Evolutionary conservation across 2,329 filamentous ascomycete genomes (phyloP).

Genomic region (Venturia aucupariae): DNA sequence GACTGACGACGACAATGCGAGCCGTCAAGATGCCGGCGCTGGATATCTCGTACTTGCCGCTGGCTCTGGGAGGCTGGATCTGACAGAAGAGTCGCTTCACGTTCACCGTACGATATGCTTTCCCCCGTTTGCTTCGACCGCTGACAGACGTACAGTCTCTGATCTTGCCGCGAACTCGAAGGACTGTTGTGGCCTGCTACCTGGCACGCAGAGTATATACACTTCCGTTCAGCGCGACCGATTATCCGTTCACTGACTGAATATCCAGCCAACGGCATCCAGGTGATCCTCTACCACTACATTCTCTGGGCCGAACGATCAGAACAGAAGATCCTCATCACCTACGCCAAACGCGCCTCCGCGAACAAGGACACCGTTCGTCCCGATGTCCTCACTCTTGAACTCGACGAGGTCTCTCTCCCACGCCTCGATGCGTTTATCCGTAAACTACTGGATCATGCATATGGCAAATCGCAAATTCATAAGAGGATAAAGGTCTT

Average conservation of each 20-base stretch:
- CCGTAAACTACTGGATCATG: conserved; percentile 52
- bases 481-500: conserved; percentile 77
- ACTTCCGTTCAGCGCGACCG: not conserved
- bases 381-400: conserved; percentile 53
- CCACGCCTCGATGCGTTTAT: conserved; percentile 52
- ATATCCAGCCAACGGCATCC: not conserved
- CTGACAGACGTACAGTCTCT: not conserved
- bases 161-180: not conserved
- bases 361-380: conserved; percentile 48
- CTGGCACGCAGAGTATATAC: not conserved
- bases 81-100: conserved; percentile 5
- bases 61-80: conserved; percentile 1
- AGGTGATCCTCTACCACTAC: conserved; percentile 64
- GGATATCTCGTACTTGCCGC: not conserved
- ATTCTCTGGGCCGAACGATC: conserved; percentile 68
- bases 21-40: not conserved
- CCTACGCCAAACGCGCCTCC: conserved; percentile 56
- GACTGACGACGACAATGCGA: not conserved
- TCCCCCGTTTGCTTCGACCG: too few species aligned
- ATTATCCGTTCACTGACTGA: not conserved
- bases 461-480: conserved; percentile 60
- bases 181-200: not conserved
- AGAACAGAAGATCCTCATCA: conserved; percentile 53
- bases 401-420: conserved; percentile 43
- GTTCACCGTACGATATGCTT: not conserved